Conservation (phyloP, 306 rosid genomes). For the Castanea mollissima region DNA sequence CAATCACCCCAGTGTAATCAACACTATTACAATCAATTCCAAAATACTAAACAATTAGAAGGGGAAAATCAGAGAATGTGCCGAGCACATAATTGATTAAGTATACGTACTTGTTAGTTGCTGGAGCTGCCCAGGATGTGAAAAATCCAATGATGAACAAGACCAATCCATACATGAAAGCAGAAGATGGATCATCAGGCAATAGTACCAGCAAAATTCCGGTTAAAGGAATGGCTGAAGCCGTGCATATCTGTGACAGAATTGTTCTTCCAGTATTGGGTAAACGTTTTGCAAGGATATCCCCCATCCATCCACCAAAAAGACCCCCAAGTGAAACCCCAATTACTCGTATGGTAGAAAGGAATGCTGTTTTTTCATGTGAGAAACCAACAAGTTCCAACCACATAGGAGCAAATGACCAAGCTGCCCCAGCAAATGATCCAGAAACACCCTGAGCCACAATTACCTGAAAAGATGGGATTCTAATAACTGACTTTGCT, state of each 20-base stretch:
- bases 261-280: constrained; percentile 69
- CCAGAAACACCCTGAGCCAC: constrained; percentile 93
- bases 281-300: constrained; percentile 47
- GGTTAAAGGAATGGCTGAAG: constrained; percentile 64
- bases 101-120: constrained; percentile 71
- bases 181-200: constrained; percentile 65
- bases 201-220: constrained; percentile 56
- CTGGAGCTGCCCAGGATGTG: constrained; percentile 66
- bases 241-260: constrained; percentile 71
- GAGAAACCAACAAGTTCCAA: constrained; percentile 82
- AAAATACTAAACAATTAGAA: neutral
- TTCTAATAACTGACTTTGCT: constrained; percentile 57
- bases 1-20: neutral
- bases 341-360: constrained; percentile 51
- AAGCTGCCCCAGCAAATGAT: constrained; percentile 75
- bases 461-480: constrained; percentile 72
- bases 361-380: constrained; percentile 55
- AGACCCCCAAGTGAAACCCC: constrained; percentile 64
- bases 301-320: constrained; percentile 83
- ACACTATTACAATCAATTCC: neutral
- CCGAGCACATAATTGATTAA: neutral
- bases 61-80: neutral
- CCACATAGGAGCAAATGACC: constrained; percentile 80
- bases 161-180: constrained; percentile 57
- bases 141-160: constrained; percentile 65